Base-by-base conservation (phyloP, 257 asterid genomes). In the Salvia miltiorrhiza region DNA sequence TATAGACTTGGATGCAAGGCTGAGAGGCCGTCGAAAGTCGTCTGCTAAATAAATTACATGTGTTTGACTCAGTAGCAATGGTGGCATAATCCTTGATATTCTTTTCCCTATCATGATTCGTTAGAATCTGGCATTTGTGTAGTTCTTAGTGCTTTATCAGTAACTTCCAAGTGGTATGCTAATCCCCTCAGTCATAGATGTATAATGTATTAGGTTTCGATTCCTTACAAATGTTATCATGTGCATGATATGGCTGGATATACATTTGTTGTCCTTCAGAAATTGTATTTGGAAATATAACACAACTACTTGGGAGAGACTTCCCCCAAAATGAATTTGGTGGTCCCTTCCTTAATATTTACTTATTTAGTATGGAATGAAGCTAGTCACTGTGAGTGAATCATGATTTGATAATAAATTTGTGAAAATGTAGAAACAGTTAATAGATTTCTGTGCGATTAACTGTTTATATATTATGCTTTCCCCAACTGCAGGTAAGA, bases 401-500 rank as follows among this genome's bases (percentile, higher is more conserved):
- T 17, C 26, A 10, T 39, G 53, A 6, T 28, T 69, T 40, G n/a
- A 17, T 57, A 12, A 32, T 47, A 61, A 58, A 32, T 45, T 16
- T 58, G 20, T 28, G n/a, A 61, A 48, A 49, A 11, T 8, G 30
- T 70, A 41, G 45, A 68, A 13, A 30, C 16, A 6, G 33, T 53
- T 55, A 47, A 12, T 35, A 61, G 12, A 40, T 65, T 65, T 63
- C 8, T 24, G 4, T 30, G 26, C 65, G 17, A 52, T 47, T 21
- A 70, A 24, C 67, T 16, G 12, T 53, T 45, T 2, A 49, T 62
- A 55, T 63, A 5, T 55, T 78, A 49, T 67, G 69, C 52, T 54
- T 48, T 57, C 70, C 37, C 64, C 4, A 26, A 24, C 40, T 66
- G 53, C 81, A 81, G 84, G 80, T 71, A 81, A 76, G 71, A 48